phyloP scores from a whole-genome alignment of 2,329 filamentous ascomycete genomes.

The Beauveria caledonica region DNA sequence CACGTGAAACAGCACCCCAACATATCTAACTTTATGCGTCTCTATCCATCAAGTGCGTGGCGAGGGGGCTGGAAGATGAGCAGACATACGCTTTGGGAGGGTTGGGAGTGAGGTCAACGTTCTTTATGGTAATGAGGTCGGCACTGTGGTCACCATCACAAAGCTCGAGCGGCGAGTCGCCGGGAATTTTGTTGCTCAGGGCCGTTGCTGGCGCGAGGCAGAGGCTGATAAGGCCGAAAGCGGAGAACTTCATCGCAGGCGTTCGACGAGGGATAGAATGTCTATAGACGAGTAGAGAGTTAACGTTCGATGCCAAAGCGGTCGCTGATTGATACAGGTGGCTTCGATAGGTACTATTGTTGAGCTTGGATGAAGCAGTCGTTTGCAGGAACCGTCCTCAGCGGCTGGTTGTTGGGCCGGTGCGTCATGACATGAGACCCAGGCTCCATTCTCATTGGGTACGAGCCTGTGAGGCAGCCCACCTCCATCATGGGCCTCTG shows the following conservation, averaged over 20 bases:
- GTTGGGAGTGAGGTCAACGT: constrained; percentile 76
- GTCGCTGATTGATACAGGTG: neutral
- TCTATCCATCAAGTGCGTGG: neutral
- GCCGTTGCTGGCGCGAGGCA: constrained; percentile 37
- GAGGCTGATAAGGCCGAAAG: constrained; percentile 38
- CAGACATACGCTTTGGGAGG: constrained; percentile 72
- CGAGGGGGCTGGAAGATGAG: neutral
- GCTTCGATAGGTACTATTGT: neutral
- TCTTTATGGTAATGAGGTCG: constrained; percentile 68
- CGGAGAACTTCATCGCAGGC: constrained; percentile 29
- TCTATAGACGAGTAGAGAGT: neutral
- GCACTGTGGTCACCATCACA: constrained; percentile 58
- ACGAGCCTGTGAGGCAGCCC: constrained; percentile 4
- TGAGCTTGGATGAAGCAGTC: neutral
- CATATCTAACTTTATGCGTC: neutral
- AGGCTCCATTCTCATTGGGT: constrained; percentile 19
- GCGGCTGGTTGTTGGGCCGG: constrained; percentile 13
- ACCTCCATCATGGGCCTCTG: neutral
- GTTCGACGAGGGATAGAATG: neutral
- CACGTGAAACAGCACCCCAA: constrained; percentile 3
- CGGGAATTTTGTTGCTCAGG: constrained; percentile 58
- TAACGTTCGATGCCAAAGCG: neutral
- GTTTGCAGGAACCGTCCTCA: neutral
- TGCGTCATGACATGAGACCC: constrained; percentile 34
- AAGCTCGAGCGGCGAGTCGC: constrained; percentile 76